Evolutionary conservation across 2,329 filamentous ascomycete species (phyloP).

Genomic region (Trichoderma oligosporum): DNA sequence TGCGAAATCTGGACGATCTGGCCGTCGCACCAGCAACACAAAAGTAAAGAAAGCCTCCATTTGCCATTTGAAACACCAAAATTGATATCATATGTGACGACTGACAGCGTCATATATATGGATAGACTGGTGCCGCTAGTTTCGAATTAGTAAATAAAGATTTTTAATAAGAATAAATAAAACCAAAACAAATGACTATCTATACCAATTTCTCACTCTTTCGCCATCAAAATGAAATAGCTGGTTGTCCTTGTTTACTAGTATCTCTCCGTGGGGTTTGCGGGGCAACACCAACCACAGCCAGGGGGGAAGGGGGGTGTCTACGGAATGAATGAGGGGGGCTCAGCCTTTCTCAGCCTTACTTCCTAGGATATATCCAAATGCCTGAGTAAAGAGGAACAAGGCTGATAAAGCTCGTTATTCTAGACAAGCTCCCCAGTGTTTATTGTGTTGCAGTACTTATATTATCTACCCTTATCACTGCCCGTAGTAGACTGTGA

Average conservation of each 20-base stretch:
- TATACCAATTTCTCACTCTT: neutral
- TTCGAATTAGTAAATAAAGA: neutral
- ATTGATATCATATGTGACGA: no score
- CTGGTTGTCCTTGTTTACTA: neutral
- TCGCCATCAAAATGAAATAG: constrained; percentile 5
- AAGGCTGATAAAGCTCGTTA: neutral
- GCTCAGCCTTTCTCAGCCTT: neutral
- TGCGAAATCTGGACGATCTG: neutral
- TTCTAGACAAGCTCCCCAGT: no score
- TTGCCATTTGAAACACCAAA: no score
- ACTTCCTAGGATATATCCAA: no score
- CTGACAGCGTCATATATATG: neutral
- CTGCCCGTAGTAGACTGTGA: neutral
- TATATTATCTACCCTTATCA: constrained; percentile 5
- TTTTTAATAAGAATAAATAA: neutral
- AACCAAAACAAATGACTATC: neutral
- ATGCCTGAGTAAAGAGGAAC: neutral
- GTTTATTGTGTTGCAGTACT: neutral
- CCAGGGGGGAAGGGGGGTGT: neutral
- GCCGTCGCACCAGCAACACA: constrained; percentile 13
- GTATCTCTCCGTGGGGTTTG: constrained; percentile 6
- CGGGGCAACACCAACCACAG: constrained; percentile 1
- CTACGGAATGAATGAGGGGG: no score
- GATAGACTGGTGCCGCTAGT: no score
- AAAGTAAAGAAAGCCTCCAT: neutral